Evolutionary conservation across 2,329 filamentous ascomycete species (phyloP), one percentile per base, ranked within the genome.

Genomic region (Trichoderma pleuroti): DNA sequence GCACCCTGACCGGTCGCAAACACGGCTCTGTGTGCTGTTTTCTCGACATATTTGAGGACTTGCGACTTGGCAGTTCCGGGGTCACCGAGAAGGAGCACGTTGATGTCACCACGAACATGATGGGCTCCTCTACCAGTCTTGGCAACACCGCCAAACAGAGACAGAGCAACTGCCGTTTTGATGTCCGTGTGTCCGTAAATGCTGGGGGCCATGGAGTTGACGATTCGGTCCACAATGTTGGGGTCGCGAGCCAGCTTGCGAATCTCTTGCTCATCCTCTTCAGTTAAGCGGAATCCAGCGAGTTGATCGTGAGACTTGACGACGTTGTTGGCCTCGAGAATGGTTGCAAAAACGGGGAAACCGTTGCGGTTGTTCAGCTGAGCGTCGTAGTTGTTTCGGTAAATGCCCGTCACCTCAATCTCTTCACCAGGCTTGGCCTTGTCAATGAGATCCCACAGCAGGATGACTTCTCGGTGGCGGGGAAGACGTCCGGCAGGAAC

Each of bases 11-110:
- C 96, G 1, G 96, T 99, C 4, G 96, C 96, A 80, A 99, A 99
- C 36, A 99, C 96, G 24, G 96, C 96, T 72, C 96, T 90, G 78
- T 98, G 96, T 0, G 96, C 96, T 5, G 95, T 98, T 85, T 97
- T 97, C 81, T 99, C 96, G 14, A 97, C 92, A 78, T 97, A 99
- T 81, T 99, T 99, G 73, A 99, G 88, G 16, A 98, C 90, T 80
- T 99, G 96, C 0, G 96, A 99, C 81, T 99, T 99, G 76, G 96
- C 96, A 2, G 96, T 99, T 85, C 96, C 96, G 0, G 96, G 96
- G 77, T 99, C 96, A 83, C 96, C 96, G 12, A 99, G 91, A 1
- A 99, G 90, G 7, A 99, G 87, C 5, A 99, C 93, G 78, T 99
- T 99, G 86, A 99, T 99, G 81, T 99, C 96, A 73, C 96, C 96